Conservation (phyloP, 495 filamentous ascomycete species). For the Cercophora samala region DNA sequence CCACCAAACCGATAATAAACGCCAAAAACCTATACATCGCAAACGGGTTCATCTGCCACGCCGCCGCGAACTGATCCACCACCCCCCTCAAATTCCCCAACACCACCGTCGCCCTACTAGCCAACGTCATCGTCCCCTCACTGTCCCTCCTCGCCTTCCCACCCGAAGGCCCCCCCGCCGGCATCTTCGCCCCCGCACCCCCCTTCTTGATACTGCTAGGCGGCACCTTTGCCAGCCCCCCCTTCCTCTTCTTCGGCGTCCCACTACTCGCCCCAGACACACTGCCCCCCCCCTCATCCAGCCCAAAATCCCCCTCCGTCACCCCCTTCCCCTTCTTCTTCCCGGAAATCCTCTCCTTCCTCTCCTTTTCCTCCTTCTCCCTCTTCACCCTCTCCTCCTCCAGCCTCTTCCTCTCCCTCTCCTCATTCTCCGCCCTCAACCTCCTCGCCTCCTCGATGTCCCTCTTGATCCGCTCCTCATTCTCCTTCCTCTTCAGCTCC, state of each 20-base stretch:
- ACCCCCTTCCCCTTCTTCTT: slow-evolving; percentile 8
- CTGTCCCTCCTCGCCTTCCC: slow-evolving; percentile 24
- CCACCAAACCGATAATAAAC: slow-evolving; percentile 76
- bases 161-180: slow-evolving; percentile 8
- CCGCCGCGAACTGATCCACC: slow-evolving; percentile 58
- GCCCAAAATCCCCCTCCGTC: slow-evolving; percentile 14
- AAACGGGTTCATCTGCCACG: slow-evolving; percentile 69
- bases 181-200: not conserved
- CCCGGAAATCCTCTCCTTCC: slow-evolving; percentile 16
- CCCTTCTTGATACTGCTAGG: not conserved
- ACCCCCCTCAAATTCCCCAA: slow-evolving; percentile 57
- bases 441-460: slow-evolving; percentile 58
- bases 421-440: slow-evolving; percentile 52
- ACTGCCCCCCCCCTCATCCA: not conserved
- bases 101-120: slow-evolving; percentile 48
- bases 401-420: slow-evolving; percentile 43
- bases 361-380: slow-evolving; percentile 30
- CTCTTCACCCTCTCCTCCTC: slow-evolving; percentile 45
- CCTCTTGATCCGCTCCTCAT: slow-evolving; percentile 55
- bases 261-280: not conserved
- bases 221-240: not conserved
- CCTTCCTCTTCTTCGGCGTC: slow-evolving; percentile 20
- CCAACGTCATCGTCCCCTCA: slow-evolving; percentile 37
- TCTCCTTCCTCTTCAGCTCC: slow-evolving; percentile 61
- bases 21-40: slow-evolving; percentile 69